phyloP scores from a whole-genome alignment of 2,329 filamentous ascomycete species.

The Gaeumannomyces sp. region DNA sequence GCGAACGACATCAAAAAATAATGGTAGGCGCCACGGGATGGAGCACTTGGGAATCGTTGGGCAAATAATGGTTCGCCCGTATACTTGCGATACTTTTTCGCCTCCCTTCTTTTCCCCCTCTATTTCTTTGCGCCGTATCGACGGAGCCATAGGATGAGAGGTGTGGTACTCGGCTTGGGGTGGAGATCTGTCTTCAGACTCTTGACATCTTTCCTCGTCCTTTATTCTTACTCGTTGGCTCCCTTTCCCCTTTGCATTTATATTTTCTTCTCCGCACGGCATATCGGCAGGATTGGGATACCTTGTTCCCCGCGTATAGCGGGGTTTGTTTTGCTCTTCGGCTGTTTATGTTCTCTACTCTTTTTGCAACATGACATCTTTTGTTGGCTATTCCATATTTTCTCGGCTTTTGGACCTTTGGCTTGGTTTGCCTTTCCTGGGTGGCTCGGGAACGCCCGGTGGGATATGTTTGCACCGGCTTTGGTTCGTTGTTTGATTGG shows the following conservation, averaged over 20 bases:
- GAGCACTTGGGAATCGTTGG: not conserved
- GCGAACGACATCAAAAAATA: not conserved
- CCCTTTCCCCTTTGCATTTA: slow-evolving; percentile 9
- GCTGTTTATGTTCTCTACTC: not conserved
- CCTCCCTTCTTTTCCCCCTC: slow-evolving; percentile 1
- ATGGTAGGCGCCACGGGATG: not conserved
- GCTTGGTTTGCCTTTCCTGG: not conserved
- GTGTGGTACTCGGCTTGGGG: too few species aligned
- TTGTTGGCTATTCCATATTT: not conserved
- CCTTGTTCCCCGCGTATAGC: not conserved
- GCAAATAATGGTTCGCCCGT: not conserved
- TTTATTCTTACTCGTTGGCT: not conserved
- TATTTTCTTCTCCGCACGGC: not conserved
- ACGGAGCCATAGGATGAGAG: not conserved
- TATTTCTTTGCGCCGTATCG: not conserved
- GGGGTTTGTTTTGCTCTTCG: not conserved
- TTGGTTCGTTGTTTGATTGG: not conserved
- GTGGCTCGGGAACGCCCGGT: not conserved
- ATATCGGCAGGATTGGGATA: slow-evolving; percentile 5
- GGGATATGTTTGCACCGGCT: not conserved
- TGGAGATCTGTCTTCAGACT: not conserved
- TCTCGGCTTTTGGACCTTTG: not conserved
- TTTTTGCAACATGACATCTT: not conserved
- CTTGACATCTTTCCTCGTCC: not conserved
- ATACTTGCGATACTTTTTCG: slow-evolving; percentile 1